These are phyloP conservation scores for Kalanchoe fedtschenkoi DNA, from an alignment of 164 flowering plant genomes.

Conservation along the genomic window DNA sequence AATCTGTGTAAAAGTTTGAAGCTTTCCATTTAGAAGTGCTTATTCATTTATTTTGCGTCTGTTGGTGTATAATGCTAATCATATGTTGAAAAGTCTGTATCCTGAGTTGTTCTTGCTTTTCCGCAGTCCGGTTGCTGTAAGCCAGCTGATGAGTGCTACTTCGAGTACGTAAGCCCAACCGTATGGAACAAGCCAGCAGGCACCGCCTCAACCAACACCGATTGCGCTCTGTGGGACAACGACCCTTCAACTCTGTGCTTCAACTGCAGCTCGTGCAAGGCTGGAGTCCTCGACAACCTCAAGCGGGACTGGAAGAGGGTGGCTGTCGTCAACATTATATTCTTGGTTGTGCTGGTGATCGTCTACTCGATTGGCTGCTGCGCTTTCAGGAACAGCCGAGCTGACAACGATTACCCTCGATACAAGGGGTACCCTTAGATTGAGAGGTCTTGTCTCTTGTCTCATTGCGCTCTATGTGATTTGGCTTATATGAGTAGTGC, in stretches of 20 bases:
- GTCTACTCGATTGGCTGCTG: slow-evolving; percentile 38
- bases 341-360: slow-evolving; percentile 27
- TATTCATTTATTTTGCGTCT: not conserved
- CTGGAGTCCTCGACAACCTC: slow-evolving; percentile 35
- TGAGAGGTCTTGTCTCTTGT: not conserved
- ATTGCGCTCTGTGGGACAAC: slow-evolving; percentile 24
- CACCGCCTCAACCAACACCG: slow-evolving; percentile 7
- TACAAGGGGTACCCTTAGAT: not conserved
- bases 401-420: slow-evolving; percentile 14
- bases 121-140: slow-evolving; percentile 37
- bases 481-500: too few species aligned
- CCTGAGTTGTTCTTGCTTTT: not conserved
- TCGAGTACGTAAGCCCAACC: not conserved
- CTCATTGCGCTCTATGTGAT: too few species aligned
- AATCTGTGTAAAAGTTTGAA: not conserved
- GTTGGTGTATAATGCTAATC: too few species aligned
- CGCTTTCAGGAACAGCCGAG: slow-evolving; percentile 32
- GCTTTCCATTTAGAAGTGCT: not conserved
- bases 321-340: slow-evolving; percentile 25
- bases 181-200: slow-evolving; percentile 12
- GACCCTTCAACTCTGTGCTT: slow-evolving; percentile 19
- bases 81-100: too few species aligned
- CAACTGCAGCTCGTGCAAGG: slow-evolving; percentile 43
- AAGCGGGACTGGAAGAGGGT: slow-evolving; percentile 35
- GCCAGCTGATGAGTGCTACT: slow-evolving; percentile 20